Evolutionary conservation across 2,329 filamentous ascomycete genomes (phyloP).

Genomic region (Aspergillus ochraceus): DNA sequence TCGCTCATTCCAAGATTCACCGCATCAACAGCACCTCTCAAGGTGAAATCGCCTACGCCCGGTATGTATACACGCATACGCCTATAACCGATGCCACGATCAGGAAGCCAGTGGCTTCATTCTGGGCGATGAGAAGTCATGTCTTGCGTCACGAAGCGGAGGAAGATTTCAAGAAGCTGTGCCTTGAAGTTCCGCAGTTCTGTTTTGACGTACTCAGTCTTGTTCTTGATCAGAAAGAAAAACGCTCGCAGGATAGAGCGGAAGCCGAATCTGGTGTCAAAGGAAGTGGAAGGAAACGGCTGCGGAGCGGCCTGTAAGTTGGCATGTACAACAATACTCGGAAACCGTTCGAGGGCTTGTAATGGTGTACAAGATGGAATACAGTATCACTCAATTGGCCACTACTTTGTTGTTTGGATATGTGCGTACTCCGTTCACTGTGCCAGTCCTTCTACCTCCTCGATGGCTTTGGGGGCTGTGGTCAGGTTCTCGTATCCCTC

Average conservation of each 20-base stretch:
- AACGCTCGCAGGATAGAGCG: constrained; percentile 35
- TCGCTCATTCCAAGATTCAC: constrained; percentile 88
- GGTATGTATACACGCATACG: constrained; percentile 84
- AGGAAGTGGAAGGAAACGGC: constrained; percentile 43
- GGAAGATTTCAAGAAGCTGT: constrained; percentile 78
- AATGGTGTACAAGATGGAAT: background rate
- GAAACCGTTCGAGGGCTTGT: background rate
- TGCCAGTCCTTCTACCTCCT: constrained; percentile 60
- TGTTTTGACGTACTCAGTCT: constrained; percentile 83
- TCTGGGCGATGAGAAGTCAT: constrained; percentile 82
- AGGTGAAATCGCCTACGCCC: constrained; percentile 88
- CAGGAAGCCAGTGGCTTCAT: constrained; percentile 80
- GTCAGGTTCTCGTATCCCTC: constrained; percentile 82
- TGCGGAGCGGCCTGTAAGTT: constrained; percentile 27
- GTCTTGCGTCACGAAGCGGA: constrained; percentile 83
- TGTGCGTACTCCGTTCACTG: constrained; percentile 13
- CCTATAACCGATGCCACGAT: constrained; percentile 68
- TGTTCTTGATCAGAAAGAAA: constrained; percentile 48
- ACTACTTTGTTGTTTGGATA: background rate
- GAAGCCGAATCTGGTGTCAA: constrained; percentile 36
- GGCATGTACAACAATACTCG: background rate
- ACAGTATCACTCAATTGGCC: background rate
- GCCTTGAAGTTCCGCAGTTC: constrained; percentile 87
- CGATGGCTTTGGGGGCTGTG: constrained; percentile 69
- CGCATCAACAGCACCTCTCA: constrained; percentile 82